Evolutionary conservation across 2,329 filamentous ascomycete genomes (phyloP), one percentile per base, ranked within the genome.

Genomic region (Xylaria sp.): DNA sequence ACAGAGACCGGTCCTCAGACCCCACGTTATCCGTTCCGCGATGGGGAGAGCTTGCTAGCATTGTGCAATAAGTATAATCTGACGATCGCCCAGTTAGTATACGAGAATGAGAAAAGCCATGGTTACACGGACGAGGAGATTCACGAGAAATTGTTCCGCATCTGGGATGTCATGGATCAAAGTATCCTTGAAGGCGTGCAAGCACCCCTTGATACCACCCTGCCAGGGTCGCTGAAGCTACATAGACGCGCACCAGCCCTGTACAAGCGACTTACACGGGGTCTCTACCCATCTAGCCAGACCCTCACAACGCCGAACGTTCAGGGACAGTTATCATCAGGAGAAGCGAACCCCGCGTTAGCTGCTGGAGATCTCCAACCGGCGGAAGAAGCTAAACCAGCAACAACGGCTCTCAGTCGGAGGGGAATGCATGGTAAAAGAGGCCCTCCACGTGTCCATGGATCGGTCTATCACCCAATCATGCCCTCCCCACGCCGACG

Each of bases 91-190:
- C 84, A 85, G 70, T 70, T 85, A 34, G 84, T 85, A 3, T 85
- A 85, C 65, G 83, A 85, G 73, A 85, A 85, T 61, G 84, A 85
- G 68, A 85, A 83, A 77, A 84, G 84, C 70, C 80, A 83, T 4
- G 84, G 84, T 8, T 84, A 85, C 64, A 82, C 81, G 0, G 83
- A 85, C 54, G 82, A 84, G 9, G 82, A 85, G 19, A 85, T 85
- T 50, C 79, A 79, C 61, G 74, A 79, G n/a, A 85, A 84, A 72
- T 61, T 85, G 11, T 80, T 82, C 67, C 79, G 81, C 39, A 85
- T 85, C 63, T 85, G 84, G 84, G 78, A 85, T 36, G 83, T 85
- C 57, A 85, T 85, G 84, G 84, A 85, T 61, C 78, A 81, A 19
- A 85, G 84, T 61, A 85, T 85, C 61, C 77, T 84, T 0, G 83